Percentiles rank a stretch among this genome's conserved stretches.
These are phyloP conservation scores for Coemansia sp. DNA, from an alignment of 192 early-diverging fungal genomes.

Conservation along the genomic window DNA sequence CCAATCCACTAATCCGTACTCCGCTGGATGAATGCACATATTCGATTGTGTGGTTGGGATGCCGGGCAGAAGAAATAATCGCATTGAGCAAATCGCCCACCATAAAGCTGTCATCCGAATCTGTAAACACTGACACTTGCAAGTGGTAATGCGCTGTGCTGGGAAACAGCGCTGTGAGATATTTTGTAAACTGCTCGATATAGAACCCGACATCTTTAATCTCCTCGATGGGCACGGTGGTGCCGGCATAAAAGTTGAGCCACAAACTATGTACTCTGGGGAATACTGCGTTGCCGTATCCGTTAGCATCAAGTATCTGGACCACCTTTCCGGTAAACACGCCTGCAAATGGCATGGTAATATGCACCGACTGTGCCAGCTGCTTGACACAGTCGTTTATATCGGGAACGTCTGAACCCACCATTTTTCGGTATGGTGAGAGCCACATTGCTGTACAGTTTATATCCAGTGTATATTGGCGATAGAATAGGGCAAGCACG, in stretches of 20 bases:
- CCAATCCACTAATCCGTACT: constrained; percentile 35
- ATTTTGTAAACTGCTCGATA: constrained; percentile 21
- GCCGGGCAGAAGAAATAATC: constrained; percentile 7
- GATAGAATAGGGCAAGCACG: constrained; percentile 29
- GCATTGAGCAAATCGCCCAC: constrained; percentile 28
- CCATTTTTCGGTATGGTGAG: constrained; percentile 25
- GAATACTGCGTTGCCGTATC: constrained; percentile 23
- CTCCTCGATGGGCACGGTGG: constrained; percentile 30
- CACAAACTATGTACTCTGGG: constrained; percentile 21
- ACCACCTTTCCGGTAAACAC: constrained; percentile 35
- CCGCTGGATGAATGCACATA: constrained; percentile 43
- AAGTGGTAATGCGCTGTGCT: constrained; percentile 26
- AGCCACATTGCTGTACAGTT: constrained; percentile 37
- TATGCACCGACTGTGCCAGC: constrained; percentile 31
- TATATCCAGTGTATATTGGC: constrained; percentile 35
- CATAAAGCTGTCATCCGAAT: constrained; percentile 49
- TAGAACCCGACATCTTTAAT: constrained; percentile 16
- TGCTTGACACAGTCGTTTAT: constrained; percentile 26
- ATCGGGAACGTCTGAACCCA: constrained; percentile 13
- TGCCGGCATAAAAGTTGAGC: constrained; percentile 45
- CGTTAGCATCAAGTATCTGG: constrained; percentile 19
- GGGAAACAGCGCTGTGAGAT: constrained; percentile 28
- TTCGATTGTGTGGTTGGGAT: constrained; percentile 15
- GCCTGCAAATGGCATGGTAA: constrained; percentile 39
- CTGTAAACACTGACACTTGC: constrained; percentile 37